A percentile compares a stretch with the other conserved stretches of the same genome.
These are phyloP conservation scores for Cotoneaster glaucophyllus DNA, from an alignment of 306 rosid genomes.

Conservation along the genomic window DNA sequence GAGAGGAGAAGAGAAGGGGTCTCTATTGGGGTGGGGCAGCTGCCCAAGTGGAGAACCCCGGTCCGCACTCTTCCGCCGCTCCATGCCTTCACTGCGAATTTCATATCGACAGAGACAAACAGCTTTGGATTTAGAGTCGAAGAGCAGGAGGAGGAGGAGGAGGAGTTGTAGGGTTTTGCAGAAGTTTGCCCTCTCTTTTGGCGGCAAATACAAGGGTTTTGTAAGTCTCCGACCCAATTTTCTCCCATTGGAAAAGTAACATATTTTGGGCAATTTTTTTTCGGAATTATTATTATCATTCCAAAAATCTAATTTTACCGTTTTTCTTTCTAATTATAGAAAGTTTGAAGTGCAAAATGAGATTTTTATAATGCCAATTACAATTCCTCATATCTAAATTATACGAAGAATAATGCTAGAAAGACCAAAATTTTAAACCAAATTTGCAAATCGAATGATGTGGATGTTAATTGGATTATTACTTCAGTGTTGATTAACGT, in stretches of 20 bases:
- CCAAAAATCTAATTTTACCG: fast-evolving
- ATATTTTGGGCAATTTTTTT: background rate
- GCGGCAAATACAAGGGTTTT: background rate
- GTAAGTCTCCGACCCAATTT: background rate
- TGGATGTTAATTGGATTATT: too few relatives aligned
- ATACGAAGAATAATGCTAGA: too few relatives aligned
- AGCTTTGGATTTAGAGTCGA: background rate
- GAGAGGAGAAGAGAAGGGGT: slow-evolving; percentile 80
- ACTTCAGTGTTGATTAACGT: too few relatives aligned
- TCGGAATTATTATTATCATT: fast-evolving
- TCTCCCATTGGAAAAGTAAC: too few relatives aligned
- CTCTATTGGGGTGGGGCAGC: slow-evolving; percentile 42
- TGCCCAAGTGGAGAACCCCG: slow-evolving; percentile 53
- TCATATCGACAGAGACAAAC: slow-evolving; percentile 28
- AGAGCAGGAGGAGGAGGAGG: background rate
- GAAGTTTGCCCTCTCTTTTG: background rate
- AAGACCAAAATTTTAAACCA: too few relatives aligned
- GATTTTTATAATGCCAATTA: fast-evolving
- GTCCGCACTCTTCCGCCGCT: slow-evolving; percentile 57
- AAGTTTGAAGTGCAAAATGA: too few relatives aligned
- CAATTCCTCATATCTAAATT: too few relatives aligned
- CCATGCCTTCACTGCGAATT: slow-evolving; percentile 60
- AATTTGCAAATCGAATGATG: too few relatives aligned
- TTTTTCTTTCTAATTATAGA: too few relatives aligned
- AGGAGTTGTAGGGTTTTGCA: background rate